A percentile compares a stretch with the other conserved stretches of the same genome.
Evolutionary conservation across 176 grass and related monocot species (phyloP).

Genomic region (Eremochloa ophiuroides): DNA sequence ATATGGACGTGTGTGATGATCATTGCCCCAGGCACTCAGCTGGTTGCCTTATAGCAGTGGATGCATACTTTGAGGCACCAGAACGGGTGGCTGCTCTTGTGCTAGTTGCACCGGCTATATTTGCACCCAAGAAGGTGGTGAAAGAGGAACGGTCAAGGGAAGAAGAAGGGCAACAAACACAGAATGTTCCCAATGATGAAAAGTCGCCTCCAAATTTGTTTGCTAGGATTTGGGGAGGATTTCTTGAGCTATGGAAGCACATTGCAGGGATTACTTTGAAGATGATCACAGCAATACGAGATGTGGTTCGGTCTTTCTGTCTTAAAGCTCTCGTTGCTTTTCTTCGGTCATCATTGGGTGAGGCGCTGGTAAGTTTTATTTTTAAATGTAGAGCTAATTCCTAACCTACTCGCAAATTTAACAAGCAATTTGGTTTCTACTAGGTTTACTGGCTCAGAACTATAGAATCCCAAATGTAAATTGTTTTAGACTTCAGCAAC

Average conservation of each 20-base stretch:
- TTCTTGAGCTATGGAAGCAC: slow-evolving; percentile 40
- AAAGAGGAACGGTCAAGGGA: neutral
- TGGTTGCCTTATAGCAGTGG: slow-evolving; percentile 76
- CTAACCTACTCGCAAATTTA: neutral
- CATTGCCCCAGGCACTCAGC: slow-evolving; percentile 77
- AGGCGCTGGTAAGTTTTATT: slow-evolving; percentile 48
- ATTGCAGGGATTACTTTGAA: slow-evolving; percentile 32
- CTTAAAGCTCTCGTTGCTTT: slow-evolving; percentile 41
- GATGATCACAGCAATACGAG: slow-evolving; percentile 31
- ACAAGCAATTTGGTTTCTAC: neutral
- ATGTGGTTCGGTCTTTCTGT: slow-evolving; percentile 46
- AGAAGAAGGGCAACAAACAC: slow-evolving; percentile 6
- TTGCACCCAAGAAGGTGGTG: slow-evolving; percentile 38
- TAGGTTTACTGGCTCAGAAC: neutral
- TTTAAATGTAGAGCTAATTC: neutral
- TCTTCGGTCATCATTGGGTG: slow-evolving; percentile 56
- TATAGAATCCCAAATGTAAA: neutral
- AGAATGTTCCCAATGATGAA: slow-evolving; percentile 12
- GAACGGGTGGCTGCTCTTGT: slow-evolving; percentile 71
- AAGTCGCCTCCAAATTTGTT: slow-evolving; percentile 31
- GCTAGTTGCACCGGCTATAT: slow-evolving; percentile 76
- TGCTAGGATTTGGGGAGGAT: slow-evolving; percentile 41
- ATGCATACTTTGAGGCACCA: slow-evolving; percentile 70
- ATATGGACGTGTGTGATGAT: neutral
- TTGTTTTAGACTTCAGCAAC: neutral